Base-by-base conservation (phyloP, 2,329 filamentous ascomycete species). In the Dryadomyces quercivorus region DNA sequence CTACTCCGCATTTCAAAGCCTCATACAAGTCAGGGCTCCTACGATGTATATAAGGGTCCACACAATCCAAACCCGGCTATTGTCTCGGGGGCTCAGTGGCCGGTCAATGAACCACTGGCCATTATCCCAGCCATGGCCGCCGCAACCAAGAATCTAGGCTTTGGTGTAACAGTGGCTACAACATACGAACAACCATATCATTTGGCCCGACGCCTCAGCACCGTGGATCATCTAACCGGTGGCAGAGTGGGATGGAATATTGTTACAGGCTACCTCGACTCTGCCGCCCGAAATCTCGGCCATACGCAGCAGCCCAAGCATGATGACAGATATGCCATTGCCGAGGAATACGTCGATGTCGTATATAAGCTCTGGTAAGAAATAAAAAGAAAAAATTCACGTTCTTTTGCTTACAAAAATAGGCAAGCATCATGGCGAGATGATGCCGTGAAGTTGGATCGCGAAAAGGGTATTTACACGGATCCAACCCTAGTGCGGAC, bases 51-150 rank as follows among this genome's bases (percentile, higher is more conserved):
- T 66, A 80, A 80, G 18, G 45, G 45, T 5, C 45, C 45, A 22
- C 45, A 55, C 38, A 48, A 9, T 40, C 47, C 2, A 65, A 72
- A 75, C 3, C 75, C 81, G 0, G 77, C 80, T 0, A 75, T 83
- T 48, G 63, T 72, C 1, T 79, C 79, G 0, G 82, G 78, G 1
- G 78, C 81, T 0, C 82, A 86, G 65, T 85, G 79, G 74, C 82
- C 82, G 0, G 78, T 84, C 9, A 84, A 84, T 55, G 81, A 85
- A 63, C 83, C 83, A 0, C 62, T 86, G 1, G 72, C 75, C 3
- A 74, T 82, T 5, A 46, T 61, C 16, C 55, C 57, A 12, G 58
- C 58, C 26, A 61, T 61, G 59, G 59, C 59, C 2, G 57, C 59
- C 1, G 59, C 54, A 0, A 61, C 59, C 13, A 56, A 57, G 2